Evolutionary conservation across 2,329 filamentous ascomycete species (phyloP).

Genomic region (Neurospora sp.): DNA sequence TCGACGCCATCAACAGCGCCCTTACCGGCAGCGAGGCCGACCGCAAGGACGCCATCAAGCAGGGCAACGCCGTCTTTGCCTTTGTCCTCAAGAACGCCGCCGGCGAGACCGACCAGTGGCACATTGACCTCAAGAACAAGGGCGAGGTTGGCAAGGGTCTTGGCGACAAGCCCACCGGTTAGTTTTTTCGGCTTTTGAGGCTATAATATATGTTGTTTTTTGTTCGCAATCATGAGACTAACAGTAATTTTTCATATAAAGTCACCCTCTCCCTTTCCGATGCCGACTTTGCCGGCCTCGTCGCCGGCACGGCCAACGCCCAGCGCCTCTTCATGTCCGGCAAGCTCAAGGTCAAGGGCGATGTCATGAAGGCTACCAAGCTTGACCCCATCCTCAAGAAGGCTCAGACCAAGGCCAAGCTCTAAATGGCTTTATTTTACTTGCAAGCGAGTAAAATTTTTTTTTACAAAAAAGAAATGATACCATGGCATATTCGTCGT

Average conservation of each 20-base stretch:
- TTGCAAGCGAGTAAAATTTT: neutral
- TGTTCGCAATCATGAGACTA: neutral
- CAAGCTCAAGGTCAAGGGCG: slow-evolving; percentile 96
- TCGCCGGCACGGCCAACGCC: slow-evolving; percentile 81
- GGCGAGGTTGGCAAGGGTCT: slow-evolving; percentile 72
- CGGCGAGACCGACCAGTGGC: slow-evolving; percentile 77
- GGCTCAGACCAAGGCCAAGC: slow-evolving; percentile 73
- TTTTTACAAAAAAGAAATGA: neutral
- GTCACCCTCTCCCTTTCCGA: slow-evolving; percentile 83
- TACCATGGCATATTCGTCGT: neutral
- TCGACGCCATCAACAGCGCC: slow-evolving; percentile 72
- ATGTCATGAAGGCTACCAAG: slow-evolving; percentile 98
- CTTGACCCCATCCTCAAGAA: slow-evolving; percentile 88
- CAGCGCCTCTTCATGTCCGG: slow-evolving; percentile 97
- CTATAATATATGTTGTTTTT: neutral
- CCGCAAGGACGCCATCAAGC: slow-evolving; percentile 75
- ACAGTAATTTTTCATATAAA: slow-evolving; percentile 23
- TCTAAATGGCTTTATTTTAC: slow-evolving; percentile 41
- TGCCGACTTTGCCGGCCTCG: slow-evolving; percentile 74
- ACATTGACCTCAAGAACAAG: slow-evolving; percentile 89
- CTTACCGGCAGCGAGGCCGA: slow-evolving; percentile 61
- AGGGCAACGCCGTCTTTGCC: slow-evolving; percentile 76
- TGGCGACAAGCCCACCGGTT: slow-evolving; percentile 75
- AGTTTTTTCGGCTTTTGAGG: slow-evolving; percentile 21
- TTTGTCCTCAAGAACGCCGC: slow-evolving; percentile 85